These are phyloP conservation scores for Rhodomyrtus psidioides DNA, from an alignment of 441 rosid genomes.

Conservation along the genomic window DNA sequence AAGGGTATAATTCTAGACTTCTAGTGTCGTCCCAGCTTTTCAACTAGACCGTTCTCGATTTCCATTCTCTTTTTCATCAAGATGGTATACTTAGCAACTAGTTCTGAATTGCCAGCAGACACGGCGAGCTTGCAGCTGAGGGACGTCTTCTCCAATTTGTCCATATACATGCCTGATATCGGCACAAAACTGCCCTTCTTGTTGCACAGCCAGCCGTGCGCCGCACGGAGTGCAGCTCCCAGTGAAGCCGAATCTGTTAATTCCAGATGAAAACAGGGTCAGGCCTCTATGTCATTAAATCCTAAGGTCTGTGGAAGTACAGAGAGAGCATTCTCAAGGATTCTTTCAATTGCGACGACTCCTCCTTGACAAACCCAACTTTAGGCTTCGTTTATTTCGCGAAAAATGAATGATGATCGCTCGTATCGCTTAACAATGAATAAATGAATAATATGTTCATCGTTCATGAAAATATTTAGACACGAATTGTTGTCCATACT, in stretches of 20 bases:
- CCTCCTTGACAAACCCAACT: neutral
- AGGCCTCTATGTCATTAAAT: neutral
- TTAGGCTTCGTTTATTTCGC: too few relatives aligned
- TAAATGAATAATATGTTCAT: too few relatives aligned
- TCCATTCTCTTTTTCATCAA: conserved; percentile 69
- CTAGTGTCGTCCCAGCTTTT: conserved; percentile 62
- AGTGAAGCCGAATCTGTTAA: conserved; percentile 80
- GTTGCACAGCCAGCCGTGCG: conserved; percentile 85
- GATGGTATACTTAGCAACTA: conserved; percentile 40
- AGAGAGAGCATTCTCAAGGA: neutral
- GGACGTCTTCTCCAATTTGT: conserved; percentile 53
- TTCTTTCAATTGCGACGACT: neutral
- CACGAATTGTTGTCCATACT: too few relatives aligned
- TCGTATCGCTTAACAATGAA: too few relatives aligned
- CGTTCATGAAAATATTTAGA: too few relatives aligned
- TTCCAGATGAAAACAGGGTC: neutral
- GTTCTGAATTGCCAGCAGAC: conserved; percentile 33
- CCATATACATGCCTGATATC: conserved; percentile 48
- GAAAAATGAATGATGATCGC: too few relatives aligned
- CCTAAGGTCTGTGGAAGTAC: neutral
- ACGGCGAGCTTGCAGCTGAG: conserved; percentile 57
- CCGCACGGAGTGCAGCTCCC: conserved; percentile 87
- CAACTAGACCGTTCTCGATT: conserved; percentile 56
- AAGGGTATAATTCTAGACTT: conserved; percentile 8
- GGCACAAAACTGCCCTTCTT: conserved; percentile 58